A percentile compares a stretch with the other conserved stretches of the same genome.
These are phyloP conservation scores for Trichoderma sp. DNA, from an alignment of 2,329 filamentous ascomycete species.

Conservation along the genomic window DNA sequence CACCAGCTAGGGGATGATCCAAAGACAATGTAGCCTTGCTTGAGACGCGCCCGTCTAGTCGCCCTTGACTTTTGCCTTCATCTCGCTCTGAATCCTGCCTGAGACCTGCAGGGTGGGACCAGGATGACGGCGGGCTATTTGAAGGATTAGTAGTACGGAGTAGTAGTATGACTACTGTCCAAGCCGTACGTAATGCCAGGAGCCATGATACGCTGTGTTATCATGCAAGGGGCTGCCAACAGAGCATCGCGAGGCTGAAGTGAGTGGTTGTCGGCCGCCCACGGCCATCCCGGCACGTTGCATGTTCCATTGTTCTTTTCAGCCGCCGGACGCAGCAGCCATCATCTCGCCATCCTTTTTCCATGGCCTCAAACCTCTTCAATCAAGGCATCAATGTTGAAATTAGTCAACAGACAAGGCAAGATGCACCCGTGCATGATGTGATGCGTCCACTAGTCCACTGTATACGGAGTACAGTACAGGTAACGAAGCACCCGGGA, in stretches of 20 bases:
- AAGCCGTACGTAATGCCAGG: background rate
- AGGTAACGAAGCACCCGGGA: background rate
- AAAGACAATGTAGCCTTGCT: background rate
- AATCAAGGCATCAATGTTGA: background rate
- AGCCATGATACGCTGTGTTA: background rate
- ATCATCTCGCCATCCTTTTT: background rate
- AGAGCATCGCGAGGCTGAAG: background rate
- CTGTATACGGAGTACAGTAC: background rate
- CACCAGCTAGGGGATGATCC: background rate
- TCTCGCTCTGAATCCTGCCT: conserved; percentile 8
- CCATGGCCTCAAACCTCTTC: background rate
- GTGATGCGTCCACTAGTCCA: background rate
- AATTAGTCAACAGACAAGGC: background rate
- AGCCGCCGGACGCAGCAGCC: background rate
- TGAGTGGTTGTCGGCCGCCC: background rate
- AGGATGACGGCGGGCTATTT: background rate
- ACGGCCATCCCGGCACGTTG: background rate
- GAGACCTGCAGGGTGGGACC: conserved; percentile 6
- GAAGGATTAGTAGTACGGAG: no score
- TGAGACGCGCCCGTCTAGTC: background rate
- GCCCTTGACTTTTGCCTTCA: conserved; percentile 5
- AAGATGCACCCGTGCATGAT: background rate
- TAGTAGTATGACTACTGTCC: background rate
- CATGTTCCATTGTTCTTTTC: background rate
- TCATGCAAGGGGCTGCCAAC: conserved; percentile 3